Percentiles rank a stretch among this genome's conserved stretches.
phyloP scores from a whole-genome alignment of 768 basidiomycete genomes.

The Naganishia randhawae region DNA sequence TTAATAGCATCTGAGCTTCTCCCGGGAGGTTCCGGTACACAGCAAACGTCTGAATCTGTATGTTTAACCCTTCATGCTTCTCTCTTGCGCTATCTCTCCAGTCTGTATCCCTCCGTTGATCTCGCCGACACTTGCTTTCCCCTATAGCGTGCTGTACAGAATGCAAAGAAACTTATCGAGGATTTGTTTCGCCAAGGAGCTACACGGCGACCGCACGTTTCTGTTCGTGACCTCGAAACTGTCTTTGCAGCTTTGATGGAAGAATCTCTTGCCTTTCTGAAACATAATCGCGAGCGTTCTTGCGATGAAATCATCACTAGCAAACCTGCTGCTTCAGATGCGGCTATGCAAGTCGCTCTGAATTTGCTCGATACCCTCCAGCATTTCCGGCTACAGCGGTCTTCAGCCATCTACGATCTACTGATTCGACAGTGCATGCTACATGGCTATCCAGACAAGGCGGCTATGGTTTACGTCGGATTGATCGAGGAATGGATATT shows the following conservation, averaged over 20 bases:
- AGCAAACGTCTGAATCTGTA: background rate
- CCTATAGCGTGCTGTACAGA: background rate
- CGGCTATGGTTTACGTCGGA: constrained; percentile 48
- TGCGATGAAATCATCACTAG: background rate
- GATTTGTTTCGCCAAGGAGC: background rate
- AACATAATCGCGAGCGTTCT: background rate
- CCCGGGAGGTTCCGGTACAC: no score
- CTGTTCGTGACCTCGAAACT: constrained; percentile 6
- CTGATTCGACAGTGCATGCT: constrained; percentile 35
- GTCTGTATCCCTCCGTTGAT: background rate
- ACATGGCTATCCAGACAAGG: constrained; percentile 38
- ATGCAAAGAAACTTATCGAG: background rate
- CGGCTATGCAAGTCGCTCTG: background rate
- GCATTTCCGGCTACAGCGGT: constrained; percentile 35
- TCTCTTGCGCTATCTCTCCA: background rate
- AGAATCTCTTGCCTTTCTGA: background rate
- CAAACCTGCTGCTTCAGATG: background rate
- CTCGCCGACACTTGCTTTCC: background rate
- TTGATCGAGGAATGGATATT: constrained; percentile 51
- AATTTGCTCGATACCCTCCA: constrained; percentile 30
- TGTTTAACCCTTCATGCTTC: background rate
- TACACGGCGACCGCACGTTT: constrained; percentile 1
- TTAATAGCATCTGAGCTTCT: no score
- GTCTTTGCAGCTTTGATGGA: constrained; percentile 17
- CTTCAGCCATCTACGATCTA: constrained; percentile 33